Evolutionary conservation across 345 rosid genomes (phyloP).

Genomic region (Gossypium thurberi): DNA sequence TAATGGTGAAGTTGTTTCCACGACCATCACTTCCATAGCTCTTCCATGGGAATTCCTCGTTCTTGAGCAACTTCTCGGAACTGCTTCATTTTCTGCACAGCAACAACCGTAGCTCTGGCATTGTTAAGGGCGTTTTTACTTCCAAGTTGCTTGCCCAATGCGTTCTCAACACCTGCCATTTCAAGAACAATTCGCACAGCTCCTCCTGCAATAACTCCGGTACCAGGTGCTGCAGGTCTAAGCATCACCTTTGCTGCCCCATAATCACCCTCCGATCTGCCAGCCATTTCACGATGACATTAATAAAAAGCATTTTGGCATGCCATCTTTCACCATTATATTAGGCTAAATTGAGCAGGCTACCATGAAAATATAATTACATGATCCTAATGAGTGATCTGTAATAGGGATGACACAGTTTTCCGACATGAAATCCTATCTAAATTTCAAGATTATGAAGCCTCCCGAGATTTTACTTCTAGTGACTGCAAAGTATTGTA

Average conservation of each 20-base stretch:
- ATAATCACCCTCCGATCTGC: conserved; percentile 71
- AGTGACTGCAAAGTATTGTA: not conserved
- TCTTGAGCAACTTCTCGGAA: conserved; percentile 78
- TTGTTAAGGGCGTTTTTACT: conserved; percentile 87
- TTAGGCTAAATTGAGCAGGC: not conserved
- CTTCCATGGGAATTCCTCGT: conserved; percentile 93
- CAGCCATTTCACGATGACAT: conserved; percentile 12
- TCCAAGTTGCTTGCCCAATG: conserved; percentile 73
- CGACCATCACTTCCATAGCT: conserved; percentile 60
- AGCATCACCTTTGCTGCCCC: conserved; percentile 97
- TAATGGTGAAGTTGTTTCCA: not conserved
- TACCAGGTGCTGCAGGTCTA: conserved; percentile 92
- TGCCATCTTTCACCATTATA: not conserved
- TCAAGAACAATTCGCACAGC: conserved; percentile 85
- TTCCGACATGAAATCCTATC: not conserved
- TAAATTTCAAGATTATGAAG: not conserved
- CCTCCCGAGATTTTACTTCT: not conserved
- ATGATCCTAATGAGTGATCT: not conserved
- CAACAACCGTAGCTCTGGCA: conserved; percentile 80
- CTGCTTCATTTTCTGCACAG: conserved; percentile 76
- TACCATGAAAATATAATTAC: not conserved
- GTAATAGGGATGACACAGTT: not conserved
- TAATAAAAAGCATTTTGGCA: not conserved
- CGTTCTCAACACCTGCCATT: conserved; percentile 94
- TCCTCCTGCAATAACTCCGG: conserved; percentile 93